Base-by-base conservation (phyloP, 768 basidiomycete genomes). In the Tubosaeta sp. region DNA sequence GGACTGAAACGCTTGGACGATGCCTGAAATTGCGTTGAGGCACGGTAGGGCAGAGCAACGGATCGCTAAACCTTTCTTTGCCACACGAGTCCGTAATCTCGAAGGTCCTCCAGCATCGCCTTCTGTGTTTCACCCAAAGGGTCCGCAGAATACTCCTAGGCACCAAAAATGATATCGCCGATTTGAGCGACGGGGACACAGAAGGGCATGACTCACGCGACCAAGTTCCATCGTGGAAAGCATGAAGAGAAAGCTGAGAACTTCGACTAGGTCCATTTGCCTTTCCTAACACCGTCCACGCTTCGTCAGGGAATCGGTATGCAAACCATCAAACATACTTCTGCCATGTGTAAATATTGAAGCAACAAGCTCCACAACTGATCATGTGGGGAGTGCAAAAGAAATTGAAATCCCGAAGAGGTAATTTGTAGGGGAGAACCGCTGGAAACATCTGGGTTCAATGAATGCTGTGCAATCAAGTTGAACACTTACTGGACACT, bases 171-270 rank as follows among this genome's bases (percentile, higher is more conserved):
- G 22, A 14, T 22, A 47, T 38, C 43, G 9, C 19, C 13, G 26
- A 31, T 17, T 25, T 44, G 6, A 43, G 31, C 8, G 6, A 27
- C 7, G 16, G 14, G n/a, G 10, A 35, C 11, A 7, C 5, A 25
- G n/a, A 31, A 43, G 3, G 35, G 3, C 4, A 6, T 35, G 33
- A 70, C 80, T 67, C 63, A 93, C 94, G 59, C 86, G 78, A 43
- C 94, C 94, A 6, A 98, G 82, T 65, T 97, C 92, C 84, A 95
- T 94, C 4, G 91, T 97, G 2, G 94, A 94, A 54, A 99, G 77
- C 88, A 97, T 97, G 76, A 98, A 94, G 45, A 97, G 76, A 71
- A 98, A 94, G 58, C 88, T 87, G 50, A 98, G 77, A 9, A 97
- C 89, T 66, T 95, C 91, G 9, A 97, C 91, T 0, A 95, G 76